These are phyloP conservation scores for Fistulifera pelliculosa DNA, from an alignment of 108 stramenopile genomes.

Conservation along the genomic window DNA sequence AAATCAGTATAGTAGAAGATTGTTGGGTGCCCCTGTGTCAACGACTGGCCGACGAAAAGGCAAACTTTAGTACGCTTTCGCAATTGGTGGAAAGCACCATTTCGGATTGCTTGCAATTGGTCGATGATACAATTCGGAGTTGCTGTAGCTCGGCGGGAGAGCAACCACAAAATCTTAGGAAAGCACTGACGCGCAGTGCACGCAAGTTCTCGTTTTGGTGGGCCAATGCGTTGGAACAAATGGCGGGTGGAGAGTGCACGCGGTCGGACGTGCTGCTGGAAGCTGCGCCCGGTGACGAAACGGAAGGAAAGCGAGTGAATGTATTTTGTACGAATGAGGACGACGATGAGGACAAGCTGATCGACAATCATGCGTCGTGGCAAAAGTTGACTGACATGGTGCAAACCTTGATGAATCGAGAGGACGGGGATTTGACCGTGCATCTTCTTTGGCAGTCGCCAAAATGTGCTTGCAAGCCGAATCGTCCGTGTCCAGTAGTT, in stretches of 20 bases:
- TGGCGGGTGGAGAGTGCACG: conserved; percentile 61
- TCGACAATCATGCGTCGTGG: too few relatives aligned
- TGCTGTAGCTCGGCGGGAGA: conserved; percentile 15
- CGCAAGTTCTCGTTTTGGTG: conserved; percentile 63
- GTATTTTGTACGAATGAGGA: conserved; percentile 10
- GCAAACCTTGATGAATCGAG: neutral
- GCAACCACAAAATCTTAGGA: conserved; percentile 28
- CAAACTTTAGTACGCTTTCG: conserved; percentile 9
- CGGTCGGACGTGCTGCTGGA: conserved; percentile 24
- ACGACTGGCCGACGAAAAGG: conserved; percentile 4
- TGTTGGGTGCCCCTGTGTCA: conserved; percentile 60
- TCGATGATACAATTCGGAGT: conserved; percentile 65
- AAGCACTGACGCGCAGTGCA: conserved; percentile 59
- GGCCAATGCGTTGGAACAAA: conserved; percentile 50
- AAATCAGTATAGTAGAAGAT: conserved; percentile 44
- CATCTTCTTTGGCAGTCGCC: conserved; percentile 52
- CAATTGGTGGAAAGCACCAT: conserved; percentile 55
- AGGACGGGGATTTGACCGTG: conserved; percentile 2
- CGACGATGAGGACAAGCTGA: conserved; percentile 13
- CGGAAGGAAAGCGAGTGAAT: neutral
- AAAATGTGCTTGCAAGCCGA: conserved; percentile 77
- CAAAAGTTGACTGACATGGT: too few relatives aligned
- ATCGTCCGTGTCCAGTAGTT: conserved; percentile 49
- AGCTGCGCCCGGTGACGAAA: conserved; percentile 1
- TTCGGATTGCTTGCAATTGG: conserved; percentile 71